Percentiles rank a stretch among this genome's conserved stretches.
These are phyloP conservation scores for Tetrastigma voinierianum DNA, from an alignment of 164 flowering plant genomes.

Conservation along the genomic window DNA sequence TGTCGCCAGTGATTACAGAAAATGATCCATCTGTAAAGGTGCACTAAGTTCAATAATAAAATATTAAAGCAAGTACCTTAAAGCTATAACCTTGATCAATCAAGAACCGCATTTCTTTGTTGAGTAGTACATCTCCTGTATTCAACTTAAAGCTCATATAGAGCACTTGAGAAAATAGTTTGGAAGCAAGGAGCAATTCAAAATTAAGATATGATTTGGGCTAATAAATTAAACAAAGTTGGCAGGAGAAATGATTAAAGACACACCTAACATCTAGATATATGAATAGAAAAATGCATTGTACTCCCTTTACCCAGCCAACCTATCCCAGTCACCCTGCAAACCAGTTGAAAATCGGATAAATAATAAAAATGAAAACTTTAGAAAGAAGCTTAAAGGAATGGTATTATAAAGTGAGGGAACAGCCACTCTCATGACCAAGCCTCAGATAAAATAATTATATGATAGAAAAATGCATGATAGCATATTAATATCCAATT, in stretches of 20 bases:
- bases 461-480: too few relatives aligned
- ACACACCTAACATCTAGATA: too few relatives aligned
- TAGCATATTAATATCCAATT: too few relatives aligned
- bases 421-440: too few relatives aligned
- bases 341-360: slow-evolving; percentile 3
- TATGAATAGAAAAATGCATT: slow-evolving; percentile 98
- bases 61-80: slow-evolving; percentile 49
- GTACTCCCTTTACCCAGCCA: slow-evolving; percentile 98
- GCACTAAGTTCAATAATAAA: not conserved
- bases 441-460: not conserved
- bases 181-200: too few relatives aligned
- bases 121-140: slow-evolving; percentile 96
- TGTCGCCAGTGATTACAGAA: too few relatives aligned
- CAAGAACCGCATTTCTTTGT: slow-evolving; percentile 92
- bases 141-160: not conserved
- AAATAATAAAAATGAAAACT: not conserved
- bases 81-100: slow-evolving; percentile 99
- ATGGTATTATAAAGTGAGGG: not conserved
- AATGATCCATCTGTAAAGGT: too few relatives aligned
- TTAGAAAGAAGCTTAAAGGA: not conserved
- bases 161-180: too few relatives aligned
- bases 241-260: not conserved
- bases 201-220: not conserved
- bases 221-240: not conserved
- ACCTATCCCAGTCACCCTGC: slow-evolving; percentile 90